Percentiles rank a stretch among this genome's conserved stretches.
Evolutionary conservation across 2,329 filamentous ascomycete species (phyloP).

Genomic region (Botrytis tulipae): DNA sequence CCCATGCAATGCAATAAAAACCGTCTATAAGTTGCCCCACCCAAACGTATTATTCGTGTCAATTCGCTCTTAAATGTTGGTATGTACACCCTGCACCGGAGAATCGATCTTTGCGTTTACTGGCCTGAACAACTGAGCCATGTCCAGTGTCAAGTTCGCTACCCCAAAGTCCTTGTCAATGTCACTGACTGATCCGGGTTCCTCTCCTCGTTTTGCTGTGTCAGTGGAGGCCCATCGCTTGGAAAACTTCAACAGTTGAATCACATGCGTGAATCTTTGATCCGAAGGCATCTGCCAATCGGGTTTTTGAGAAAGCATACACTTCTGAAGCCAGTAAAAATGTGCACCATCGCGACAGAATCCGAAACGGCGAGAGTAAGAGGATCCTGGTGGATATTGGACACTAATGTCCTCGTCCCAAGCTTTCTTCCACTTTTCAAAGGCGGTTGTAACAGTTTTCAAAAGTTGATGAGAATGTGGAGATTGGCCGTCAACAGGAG

Average conservation of each 20-base stretch:
- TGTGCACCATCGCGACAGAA: constrained; percentile 71
- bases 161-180: constrained; percentile 67
- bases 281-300: constrained; percentile 59
- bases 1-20: constrained; percentile 22
- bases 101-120: constrained; percentile 46
- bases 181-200: constrained; percentile 65
- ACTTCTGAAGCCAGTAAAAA: constrained; percentile 70
- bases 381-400: constrained; percentile 60
- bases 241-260: constrained; percentile 59
- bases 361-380: constrained; percentile 59
- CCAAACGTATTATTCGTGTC: constrained; percentile 28
- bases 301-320: constrained; percentile 59
- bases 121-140: constrained; percentile 69
- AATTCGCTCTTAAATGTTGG: constrained; percentile 30
- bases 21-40: constrained; percentile 17
- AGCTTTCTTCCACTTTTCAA: constrained; percentile 69
- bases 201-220: constrained; percentile 62
- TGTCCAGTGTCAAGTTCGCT: constrained; percentile 64
- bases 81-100: constrained; percentile 37
- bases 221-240: constrained; percentile 61
- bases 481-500: constrained; percentile 43
- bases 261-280: constrained; percentile 57
- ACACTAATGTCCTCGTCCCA: constrained; percentile 69
- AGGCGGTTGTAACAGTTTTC: constrained; percentile 51
- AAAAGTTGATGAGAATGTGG: constrained; percentile 47